These are phyloP conservation scores for Benincasa hispida DNA, from an alignment of 306 rosid species.

Conservation along the genomic window DNA sequence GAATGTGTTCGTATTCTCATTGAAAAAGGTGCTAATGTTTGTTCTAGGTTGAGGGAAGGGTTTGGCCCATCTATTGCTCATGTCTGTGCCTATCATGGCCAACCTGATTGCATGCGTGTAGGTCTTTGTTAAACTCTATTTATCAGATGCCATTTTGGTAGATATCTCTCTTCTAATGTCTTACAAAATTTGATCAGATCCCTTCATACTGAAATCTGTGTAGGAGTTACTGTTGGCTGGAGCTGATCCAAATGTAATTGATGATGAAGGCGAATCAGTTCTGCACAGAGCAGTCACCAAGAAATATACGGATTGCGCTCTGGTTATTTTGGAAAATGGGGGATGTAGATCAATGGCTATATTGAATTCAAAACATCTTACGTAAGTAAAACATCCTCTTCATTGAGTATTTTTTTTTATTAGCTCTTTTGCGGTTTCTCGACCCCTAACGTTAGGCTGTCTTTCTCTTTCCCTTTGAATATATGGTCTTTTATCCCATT, in stretches of 20 bases:
- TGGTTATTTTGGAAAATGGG: conserved; percentile 88
- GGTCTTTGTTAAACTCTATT: conserved; percentile 24
- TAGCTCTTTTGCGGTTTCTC: background rate
- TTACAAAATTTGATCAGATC: conserved; percentile 12
- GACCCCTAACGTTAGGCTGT: background rate
- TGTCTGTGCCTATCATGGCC: conserved; percentile 96
- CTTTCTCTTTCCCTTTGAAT: background rate
- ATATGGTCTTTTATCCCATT: no score
- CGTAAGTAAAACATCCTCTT: conserved; percentile 42
- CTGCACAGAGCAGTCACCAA: conserved; percentile 87
- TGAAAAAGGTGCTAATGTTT: conserved; percentile 73
- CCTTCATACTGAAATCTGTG: conserved; percentile 15
- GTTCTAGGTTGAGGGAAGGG: conserved; percentile 81
- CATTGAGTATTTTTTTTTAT: background rate
- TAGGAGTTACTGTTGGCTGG: conserved; percentile 93
- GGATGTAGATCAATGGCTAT: conserved; percentile 89
- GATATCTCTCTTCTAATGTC: background rate
- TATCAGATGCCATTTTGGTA: background rate
- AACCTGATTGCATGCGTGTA: conserved; percentile 99
- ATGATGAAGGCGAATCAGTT: conserved; percentile 96
- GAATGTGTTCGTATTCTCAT: conserved; percentile 77
- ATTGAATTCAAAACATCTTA: conserved; percentile 59
- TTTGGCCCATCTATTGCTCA: conserved; percentile 93
- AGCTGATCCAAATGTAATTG: conserved; percentile 91
- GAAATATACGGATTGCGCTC: conserved; percentile 89